phyloP scores from a whole-genome alignment of 176 grass and related monocot genomes.

The Sorghum bicolor region DNA sequence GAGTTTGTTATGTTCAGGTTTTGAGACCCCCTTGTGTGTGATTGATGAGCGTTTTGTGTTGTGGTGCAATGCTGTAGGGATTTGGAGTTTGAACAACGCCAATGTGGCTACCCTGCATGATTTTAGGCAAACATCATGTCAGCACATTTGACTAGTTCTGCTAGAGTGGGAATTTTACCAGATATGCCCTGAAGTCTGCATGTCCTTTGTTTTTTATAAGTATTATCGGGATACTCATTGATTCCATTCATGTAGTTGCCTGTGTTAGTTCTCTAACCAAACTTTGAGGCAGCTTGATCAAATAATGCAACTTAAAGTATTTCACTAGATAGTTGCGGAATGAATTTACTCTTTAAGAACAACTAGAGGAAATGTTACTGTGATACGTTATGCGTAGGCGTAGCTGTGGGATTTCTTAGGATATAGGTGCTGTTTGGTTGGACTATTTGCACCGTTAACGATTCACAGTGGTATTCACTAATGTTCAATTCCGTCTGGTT shows the following conservation, averaged over 20 bases:
- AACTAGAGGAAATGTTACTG: neutral
- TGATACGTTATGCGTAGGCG: neutral
- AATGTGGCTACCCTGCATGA: conserved; percentile 22
- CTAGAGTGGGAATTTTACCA: neutral
- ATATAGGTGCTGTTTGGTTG: neutral
- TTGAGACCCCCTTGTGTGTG: neutral
- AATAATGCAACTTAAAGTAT: neutral
- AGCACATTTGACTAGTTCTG: neutral
- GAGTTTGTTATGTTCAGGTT: neutral
- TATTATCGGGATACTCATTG: neutral
- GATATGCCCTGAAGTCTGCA: neutral
- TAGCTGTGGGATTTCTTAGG: neutral
- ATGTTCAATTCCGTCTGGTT: neutral
- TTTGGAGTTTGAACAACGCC: neutral
- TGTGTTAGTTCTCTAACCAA: neutral
- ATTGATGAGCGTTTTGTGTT: neutral
- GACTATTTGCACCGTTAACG: neutral
- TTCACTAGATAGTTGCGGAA: neutral
- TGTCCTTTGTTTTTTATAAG: neutral
- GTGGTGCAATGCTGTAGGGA: neutral
- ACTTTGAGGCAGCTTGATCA: neutral
- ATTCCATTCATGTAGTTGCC: neutral
- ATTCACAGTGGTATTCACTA: neutral
- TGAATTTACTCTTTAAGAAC: neutral
- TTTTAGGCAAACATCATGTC: neutral